These are phyloP conservation scores for Physcia stellaris DNA, from an alignment of 495 filamentous ascomycete genomes.

Conservation along the genomic window DNA sequence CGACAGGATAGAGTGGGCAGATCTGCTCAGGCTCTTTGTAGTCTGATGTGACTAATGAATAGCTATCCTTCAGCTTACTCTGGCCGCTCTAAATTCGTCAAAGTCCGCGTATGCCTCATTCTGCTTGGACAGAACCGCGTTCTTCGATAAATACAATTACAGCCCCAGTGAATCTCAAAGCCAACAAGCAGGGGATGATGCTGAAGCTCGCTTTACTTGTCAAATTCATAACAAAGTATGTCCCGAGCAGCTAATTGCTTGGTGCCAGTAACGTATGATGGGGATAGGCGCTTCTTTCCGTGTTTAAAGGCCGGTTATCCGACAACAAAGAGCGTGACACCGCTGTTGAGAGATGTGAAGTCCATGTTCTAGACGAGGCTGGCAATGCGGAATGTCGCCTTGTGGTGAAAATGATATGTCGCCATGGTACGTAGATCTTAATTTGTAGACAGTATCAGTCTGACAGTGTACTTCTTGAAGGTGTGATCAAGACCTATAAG, in stretches of 20 bases:
- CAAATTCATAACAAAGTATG: conserved; percentile 56
- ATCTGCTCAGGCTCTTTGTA: not conserved
- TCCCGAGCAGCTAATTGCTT: not conserved
- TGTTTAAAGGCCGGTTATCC: conserved; percentile 51
- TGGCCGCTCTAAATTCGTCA: conserved; percentile 80
- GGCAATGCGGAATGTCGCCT: conserved; percentile 65
- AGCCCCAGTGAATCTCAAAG: conserved; percentile 21
- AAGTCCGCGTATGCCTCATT: conserved; percentile 87
- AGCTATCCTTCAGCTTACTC: conserved; percentile 43
- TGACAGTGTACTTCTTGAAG: conserved; percentile 19
- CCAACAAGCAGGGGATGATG: conserved; percentile 12
- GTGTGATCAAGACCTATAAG: conserved; percentile 83
- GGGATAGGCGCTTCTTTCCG: conserved; percentile 54
- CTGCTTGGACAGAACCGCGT: conserved; percentile 53
- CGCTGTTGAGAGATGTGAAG: conserved; percentile 75
- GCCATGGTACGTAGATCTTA: conserved; percentile 46
- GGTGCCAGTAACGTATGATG: no score
- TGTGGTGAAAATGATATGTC: conserved; percentile 68
- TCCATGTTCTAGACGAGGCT: conserved; percentile 61
- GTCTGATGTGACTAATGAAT: not conserved
- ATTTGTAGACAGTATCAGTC: not conserved
- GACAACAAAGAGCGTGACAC: conserved; percentile 58
- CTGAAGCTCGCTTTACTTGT: conserved; percentile 52
- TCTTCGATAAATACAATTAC: conserved; percentile 71
- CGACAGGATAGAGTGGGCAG: conserved; percentile 49